These are phyloP conservation scores for Teunomyces stri DNA, from an alignment of 805 yeast species.

Conservation along the genomic window DNA sequence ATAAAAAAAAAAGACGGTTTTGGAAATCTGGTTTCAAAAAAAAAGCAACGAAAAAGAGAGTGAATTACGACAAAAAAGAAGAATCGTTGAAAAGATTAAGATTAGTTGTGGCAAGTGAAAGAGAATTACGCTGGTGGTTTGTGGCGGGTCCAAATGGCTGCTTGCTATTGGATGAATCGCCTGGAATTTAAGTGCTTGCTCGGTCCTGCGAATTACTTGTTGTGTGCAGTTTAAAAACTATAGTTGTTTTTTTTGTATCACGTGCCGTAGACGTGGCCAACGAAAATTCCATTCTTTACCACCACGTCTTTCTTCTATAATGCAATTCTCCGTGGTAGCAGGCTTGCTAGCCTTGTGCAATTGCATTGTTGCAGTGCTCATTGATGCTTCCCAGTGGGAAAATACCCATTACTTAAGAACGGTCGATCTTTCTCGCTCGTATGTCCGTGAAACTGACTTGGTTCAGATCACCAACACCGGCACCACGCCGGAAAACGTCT, in stretches of 20 bases:
- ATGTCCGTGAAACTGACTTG: constrained; percentile 58
- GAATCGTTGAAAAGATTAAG: no score
- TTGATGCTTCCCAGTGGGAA: constrained; percentile 40
- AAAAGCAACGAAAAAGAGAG: background rate
- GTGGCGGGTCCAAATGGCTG: background rate
- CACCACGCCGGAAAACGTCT: constrained; percentile 49
- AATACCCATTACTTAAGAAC: constrained; percentile 55
- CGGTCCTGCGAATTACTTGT: no score
- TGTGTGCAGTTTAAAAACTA: no score
- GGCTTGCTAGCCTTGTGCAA: constrained; percentile 3
- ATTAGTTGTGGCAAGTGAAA: background rate
- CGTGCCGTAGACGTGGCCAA: constrained; percentile 1
- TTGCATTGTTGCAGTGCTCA: constrained; percentile 3
- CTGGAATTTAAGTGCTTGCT: background rate
- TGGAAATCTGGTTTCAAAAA: no score
- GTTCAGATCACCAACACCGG: constrained; percentile 60
- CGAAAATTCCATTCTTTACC: background rate
- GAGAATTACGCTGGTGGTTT: background rate
- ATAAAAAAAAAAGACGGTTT: no score
- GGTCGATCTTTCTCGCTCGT: constrained; percentile 65
- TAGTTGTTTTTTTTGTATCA: background rate
- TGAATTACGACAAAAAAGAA: no score
- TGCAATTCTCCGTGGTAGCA: constrained; percentile 5
- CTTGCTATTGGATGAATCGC: background rate
- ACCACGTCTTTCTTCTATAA: background rate